phyloP scores from a whole-genome alignment of 805 yeast genomes.

The Hanseniaspora nectarophila region DNA sequence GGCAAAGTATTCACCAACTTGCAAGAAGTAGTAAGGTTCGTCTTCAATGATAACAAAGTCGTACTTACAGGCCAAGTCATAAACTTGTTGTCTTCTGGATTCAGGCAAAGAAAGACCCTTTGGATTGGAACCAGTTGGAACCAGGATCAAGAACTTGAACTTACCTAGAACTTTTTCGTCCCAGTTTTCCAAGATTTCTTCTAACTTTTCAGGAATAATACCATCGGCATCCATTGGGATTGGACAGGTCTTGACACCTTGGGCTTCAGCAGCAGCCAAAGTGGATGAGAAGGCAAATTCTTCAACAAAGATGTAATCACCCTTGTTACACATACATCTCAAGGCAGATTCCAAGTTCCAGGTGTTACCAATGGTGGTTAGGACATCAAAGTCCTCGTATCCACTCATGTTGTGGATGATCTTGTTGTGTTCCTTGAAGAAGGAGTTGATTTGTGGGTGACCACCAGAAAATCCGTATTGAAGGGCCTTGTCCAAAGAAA shows the following conservation, averaged over 20 bases:
- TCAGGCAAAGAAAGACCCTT: conserved; percentile 74
- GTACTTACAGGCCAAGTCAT: conserved; percentile 68
- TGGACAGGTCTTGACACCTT: conserved; percentile 57
- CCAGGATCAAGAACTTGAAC: conserved; percentile 81
- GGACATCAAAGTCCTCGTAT: conserved; percentile 59
- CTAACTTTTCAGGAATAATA: conserved; percentile 60
- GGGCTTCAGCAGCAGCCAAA: conserved; percentile 65
- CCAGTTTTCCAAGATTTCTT: conserved; percentile 55
- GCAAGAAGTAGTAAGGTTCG: conserved; percentile 94
- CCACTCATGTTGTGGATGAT: conserved; percentile 32
- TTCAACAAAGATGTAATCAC: conserved; percentile 75
- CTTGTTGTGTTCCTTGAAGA: conserved; percentile 65
- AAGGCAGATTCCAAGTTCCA: conserved; percentile 75
- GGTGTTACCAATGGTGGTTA: conserved; percentile 76
- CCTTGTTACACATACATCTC: conserved; percentile 63
- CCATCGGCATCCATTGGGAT: conserved; percentile 72
- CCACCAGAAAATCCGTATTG: conserved; percentile 88
- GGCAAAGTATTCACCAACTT: conserved; percentile 68
- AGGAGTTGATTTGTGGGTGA: conserved; percentile 53
- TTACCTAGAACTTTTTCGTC: conserved; percentile 43
- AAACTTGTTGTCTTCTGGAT: conserved; percentile 68
- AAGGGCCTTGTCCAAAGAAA: conserved; percentile 72
- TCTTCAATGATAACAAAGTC: conserved; percentile 84
- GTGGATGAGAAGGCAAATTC: conserved; percentile 77
- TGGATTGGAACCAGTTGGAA: conserved; percentile 96